Base-by-base conservation (phyloP, 257 asterid genomes). In the Solanum pimpinellifolium region DNA sequence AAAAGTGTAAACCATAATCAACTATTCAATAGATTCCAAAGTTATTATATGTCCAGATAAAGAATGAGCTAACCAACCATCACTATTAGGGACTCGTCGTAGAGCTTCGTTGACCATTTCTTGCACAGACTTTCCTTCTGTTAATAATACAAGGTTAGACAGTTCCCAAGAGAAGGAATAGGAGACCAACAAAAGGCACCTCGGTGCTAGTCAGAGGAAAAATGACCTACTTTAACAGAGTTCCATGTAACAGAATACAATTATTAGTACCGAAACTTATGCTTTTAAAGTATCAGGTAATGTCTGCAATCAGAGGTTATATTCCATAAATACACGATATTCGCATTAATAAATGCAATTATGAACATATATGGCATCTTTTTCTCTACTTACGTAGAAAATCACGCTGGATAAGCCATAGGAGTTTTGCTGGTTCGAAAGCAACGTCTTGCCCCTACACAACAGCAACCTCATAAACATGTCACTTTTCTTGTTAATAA, bases 361-460 rank as follows among this genome's bases (percentile, higher is more conserved):
- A 27, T 3, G 68, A 18, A 9, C 25, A 46, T 44, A 77, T 14
- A 16, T 80, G 68, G 42, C 10, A 80, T 16, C 7, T 2, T 80
- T 70, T 73, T 73, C 72, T 62, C 52, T 23, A 92, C 99, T 90
- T 91, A 97, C 99, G 98, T 85, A 96, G 93, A 89, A 97, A 97
- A 90, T 97, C 99, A 85, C 99, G 99, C 91, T 97, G 99, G 91
- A 97, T 97, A 89, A 97, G 92, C 99, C 99, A 97, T 85, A 97
- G 92, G 84, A 97, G 94, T 90, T 96, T 97, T 73, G 99, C 99
- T 46, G 99, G 99, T 91, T 94, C 98, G 87, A 97, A 97, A 66
- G 99, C 99, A 90, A 97, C 95, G 89, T 93, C 99, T 91, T 95
- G 94, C 80, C 99, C 99, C 99, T 96, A 93, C 91, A 91, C 47